Evolutionary conservation across 2,329 filamentous ascomycete species (phyloP).

Genomic region (Pseudogymnoascus sp.): DNA sequence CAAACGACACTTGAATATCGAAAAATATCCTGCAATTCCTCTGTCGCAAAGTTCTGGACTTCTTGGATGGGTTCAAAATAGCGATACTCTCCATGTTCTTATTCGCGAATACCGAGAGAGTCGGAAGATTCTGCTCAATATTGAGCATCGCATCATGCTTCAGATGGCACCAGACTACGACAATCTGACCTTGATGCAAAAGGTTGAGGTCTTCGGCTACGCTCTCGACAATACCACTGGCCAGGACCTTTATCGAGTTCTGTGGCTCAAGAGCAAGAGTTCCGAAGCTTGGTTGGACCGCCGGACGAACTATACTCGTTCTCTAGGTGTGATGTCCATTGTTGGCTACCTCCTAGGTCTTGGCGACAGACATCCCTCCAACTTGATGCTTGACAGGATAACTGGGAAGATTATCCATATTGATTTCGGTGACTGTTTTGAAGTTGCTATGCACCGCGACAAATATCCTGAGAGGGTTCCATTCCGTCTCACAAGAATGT

Average conservation of each 20-base stretch:
- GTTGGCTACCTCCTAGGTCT: conserved; percentile 98
- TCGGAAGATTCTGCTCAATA: conserved; percentile 94
- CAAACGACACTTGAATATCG: conserved; percentile 94
- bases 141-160: conserved; percentile 98
- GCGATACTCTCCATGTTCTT: conserved; percentile 90
- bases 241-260: conserved; percentile 92
- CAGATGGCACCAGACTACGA: conserved; percentile 99
- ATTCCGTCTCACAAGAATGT: conserved; percentile 95
- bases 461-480: conserved; percentile 97
- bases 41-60: conserved; percentile 94
- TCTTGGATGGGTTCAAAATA: conserved; percentile 94
- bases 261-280: conserved; percentile 98
- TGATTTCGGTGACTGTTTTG: conserved; percentile 98
- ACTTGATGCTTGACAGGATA: conserved; percentile 91
- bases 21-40: conserved; percentile 92
- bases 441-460: conserved; percentile 98
- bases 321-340: conserved; percentile 99
- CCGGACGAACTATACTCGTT: conserved; percentile 97
- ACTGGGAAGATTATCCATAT: conserved; percentile 98
- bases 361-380: conserved; percentile 93
- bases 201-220: conserved; percentile 98
- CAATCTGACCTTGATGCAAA: conserved; percentile 98
- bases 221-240: conserved; percentile 98
- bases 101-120: conserved; percentile 97
- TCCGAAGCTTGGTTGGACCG: conserved; percentile 97